Base-by-base conservation (phyloP, 768 basidiomycete species). In the Cyathus striatus region DNA sequence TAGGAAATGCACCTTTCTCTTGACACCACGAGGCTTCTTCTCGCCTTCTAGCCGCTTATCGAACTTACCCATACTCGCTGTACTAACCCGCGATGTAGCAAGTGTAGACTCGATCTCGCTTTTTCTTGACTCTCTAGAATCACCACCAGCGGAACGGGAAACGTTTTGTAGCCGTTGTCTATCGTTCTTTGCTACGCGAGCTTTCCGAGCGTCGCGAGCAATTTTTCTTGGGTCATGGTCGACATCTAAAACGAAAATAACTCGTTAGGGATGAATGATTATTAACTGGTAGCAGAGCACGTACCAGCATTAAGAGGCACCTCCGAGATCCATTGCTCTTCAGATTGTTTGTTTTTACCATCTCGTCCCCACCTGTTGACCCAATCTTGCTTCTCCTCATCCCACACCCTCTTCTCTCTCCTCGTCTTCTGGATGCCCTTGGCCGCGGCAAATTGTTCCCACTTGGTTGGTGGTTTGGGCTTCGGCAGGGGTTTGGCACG, bases 21-120 rank as follows among this genome's bases (percentile, higher is more conserved):
- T 98, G 37, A 93, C 66, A 5, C 93, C 92, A 25, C 79, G 79
- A 34, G 82, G 59, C 63, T 90, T 93, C 61, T 89, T 87, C 64
- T 99, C 96, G 10, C 94, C 94, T 40, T 94, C 86, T 17, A 98
- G 75, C 56, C 74, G 81, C 50, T 79, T 84, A 61, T 98, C 95
- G 54, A 96, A 99, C 53, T 78, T 84, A 50, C 96, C 96, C 84
- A 99, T 84, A 54, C 90, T 94, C 0, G 93, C 96, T 0, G 96
- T 99, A 47, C 92, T 92, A 22, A 72, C 68, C 46, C 88, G 79
- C 1, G 86, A 82, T 9, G 83, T 75, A 6, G 88, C 80, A 20
- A 96, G 68, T 1, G 86, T 84, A 44, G 74, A 73, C 17, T 92
- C 86, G 14, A 98, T 76, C 12, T 90, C 83, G 12, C 58, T 52